phyloP scores from a whole-genome alignment of 202 grass and related monocot genomes.

The Saccharum hybrid region DNA sequence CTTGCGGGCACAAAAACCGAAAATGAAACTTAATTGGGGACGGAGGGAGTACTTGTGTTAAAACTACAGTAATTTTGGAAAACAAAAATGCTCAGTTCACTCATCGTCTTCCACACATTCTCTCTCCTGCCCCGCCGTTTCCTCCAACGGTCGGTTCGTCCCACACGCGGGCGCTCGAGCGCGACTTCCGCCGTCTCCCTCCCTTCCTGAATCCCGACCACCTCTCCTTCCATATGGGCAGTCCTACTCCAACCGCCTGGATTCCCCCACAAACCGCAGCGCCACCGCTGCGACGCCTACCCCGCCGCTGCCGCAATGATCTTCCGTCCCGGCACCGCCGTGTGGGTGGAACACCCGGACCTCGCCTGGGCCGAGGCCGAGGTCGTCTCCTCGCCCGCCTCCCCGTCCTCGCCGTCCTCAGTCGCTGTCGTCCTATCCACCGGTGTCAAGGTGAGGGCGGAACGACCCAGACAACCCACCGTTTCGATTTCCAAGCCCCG shows the following conservation, averaged over 20 bases:
- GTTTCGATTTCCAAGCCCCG: background rate
- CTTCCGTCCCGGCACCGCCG: conserved; percentile 52
- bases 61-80: no score
- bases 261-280: background rate
- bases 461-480: background rate
- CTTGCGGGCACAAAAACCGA: no score
- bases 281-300: conserved; percentile 1
- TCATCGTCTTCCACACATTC: background rate
- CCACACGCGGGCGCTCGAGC: conserved; percentile 22
- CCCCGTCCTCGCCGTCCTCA: conserved; percentile 27
- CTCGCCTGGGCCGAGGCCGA: conserved; percentile 59
- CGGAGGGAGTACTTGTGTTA: no score
- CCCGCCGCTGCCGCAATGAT: conserved; percentile 19
- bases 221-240: conserved; percentile 26
- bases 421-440: conserved; percentile 38
- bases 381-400: conserved; percentile 36
- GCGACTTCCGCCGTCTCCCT: conserved; percentile 31
- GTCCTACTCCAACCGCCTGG: conserved; percentile 1
- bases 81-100: no score
- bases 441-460: conserved; percentile 46
- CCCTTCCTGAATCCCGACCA: conserved; percentile 14
- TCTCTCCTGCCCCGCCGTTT: background rate
- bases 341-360: conserved; percentile 62
- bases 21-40: no score
- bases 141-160: conserved; percentile 5